Conservation (phyloP, 2,329 filamentous ascomycete species). For the Cladorrhinum sp. region DNA sequence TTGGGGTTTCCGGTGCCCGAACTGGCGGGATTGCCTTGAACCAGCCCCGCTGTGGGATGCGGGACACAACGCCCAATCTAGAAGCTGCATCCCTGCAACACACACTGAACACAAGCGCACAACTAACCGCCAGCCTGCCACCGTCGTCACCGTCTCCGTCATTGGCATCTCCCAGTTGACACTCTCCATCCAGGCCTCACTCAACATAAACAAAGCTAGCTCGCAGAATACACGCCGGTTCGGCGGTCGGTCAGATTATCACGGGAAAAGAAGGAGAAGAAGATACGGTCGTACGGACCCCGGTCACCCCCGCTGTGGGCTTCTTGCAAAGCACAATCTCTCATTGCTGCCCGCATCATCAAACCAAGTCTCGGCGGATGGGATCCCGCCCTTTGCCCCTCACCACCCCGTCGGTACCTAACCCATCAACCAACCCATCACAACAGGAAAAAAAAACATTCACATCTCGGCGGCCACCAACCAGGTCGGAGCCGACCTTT, state of each 20-base stretch:
- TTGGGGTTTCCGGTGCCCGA: neutral
- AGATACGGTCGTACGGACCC: too few species aligned
- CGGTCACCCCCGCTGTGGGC: too few species aligned
- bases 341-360: neutral
- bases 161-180: neutral
- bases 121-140: too few species aligned
- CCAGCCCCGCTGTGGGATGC: neutral
- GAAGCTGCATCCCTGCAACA: neutral
- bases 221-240: neutral
- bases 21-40: neutral
- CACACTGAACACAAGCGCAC: neutral
- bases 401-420: neutral
- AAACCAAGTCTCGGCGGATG: neutral
- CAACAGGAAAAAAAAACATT: neutral
- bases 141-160: neutral
- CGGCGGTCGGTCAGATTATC: too few species aligned
- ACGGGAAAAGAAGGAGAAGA: too few species aligned
- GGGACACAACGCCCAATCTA: neutral
- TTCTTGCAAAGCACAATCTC: too few species aligned
- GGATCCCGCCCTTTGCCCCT: neutral
- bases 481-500: neutral
- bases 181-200: too few species aligned
- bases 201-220: neutral
- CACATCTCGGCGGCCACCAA: slow-evolving; percentile 3
- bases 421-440: neutral